phyloP scores from a whole-genome alignment of 257 asterid genomes.

The Coffea eugenioides region DNA sequence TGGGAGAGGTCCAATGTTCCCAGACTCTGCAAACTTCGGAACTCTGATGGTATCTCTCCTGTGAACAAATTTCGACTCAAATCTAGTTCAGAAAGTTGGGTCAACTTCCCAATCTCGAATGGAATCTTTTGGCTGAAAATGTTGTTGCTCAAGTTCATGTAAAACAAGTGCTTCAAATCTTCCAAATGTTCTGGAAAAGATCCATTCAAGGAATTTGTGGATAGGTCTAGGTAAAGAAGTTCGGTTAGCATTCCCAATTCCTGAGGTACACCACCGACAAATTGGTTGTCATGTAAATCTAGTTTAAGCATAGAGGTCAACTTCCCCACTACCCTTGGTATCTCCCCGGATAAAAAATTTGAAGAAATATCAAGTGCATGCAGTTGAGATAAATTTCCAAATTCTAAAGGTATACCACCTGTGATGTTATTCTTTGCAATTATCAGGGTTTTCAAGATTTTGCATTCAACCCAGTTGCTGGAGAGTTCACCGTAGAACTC shows the following conservation, averaged over 20 bases:
- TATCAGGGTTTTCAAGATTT: no score
- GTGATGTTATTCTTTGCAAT: no score
- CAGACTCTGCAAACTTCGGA: constrained; percentile 9
- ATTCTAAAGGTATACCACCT: no score
- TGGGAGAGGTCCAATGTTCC: constrained; percentile 33
- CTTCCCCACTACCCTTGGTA: constrained; percentile 28
- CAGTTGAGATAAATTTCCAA: no score
- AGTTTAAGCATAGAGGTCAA: constrained; percentile 18
- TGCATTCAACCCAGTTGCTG: constrained; percentile 26
- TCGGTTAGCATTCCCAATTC: constrained; percentile 16
- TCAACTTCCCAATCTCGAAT: constrained; percentile 25
- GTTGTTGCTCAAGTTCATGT: no score
- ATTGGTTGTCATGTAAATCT: constrained; percentile 23
- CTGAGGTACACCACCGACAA: constrained; percentile 29
- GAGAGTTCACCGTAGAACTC: constrained; percentile 30
- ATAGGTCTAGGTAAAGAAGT: constrained; percentile 18
- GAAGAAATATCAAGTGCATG: no score
- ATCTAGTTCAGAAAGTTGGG: constrained; percentile 24
- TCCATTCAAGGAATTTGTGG: no score
- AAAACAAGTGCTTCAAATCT: no score
- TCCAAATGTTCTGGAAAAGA: no score
- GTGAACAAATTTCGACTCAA: constrained; percentile 30
- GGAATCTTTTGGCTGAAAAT: no score
- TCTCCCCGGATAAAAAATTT: constrained; percentile 27
- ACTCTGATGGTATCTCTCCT: constrained; percentile 31